Evolutionary conservation across 805 yeast species (phyloP).

Genomic region (Ascoidea rubescens): DNA sequence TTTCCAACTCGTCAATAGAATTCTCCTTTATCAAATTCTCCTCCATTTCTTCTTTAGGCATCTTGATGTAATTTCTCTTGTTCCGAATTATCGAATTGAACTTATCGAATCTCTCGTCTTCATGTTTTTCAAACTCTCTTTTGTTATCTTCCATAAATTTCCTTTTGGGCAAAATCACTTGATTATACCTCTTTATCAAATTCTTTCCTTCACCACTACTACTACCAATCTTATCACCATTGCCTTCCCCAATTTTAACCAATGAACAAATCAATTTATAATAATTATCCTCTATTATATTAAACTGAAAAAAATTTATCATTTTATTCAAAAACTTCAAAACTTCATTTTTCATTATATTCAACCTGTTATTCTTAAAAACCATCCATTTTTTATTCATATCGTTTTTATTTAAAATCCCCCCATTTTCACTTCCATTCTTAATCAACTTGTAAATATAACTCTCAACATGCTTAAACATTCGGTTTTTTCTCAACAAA

Average conservation of each 20-base stretch:
- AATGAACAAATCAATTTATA: constrained; percentile 12
- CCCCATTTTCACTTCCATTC: constrained; percentile 18
- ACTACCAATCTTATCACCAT: no score
- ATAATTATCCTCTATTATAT: constrained; percentile 29
- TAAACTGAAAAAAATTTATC: constrained; percentile 27
- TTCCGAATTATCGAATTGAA: not conserved
- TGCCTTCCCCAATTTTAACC: not conserved
- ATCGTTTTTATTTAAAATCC: constrained; percentile 19
- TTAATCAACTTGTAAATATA: constrained; percentile 16
- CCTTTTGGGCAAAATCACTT: not conserved
- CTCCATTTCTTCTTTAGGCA: not conserved
- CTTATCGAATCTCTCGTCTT: no score
- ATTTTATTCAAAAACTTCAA: constrained; percentile 27
- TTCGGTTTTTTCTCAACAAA: constrained; percentile 15
- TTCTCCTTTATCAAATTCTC: not conserved
- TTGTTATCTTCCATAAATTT: not conserved
- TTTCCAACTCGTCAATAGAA: not conserved
- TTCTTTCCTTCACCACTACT: no score
- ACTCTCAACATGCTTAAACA: constrained; percentile 13
- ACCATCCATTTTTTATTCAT: constrained; percentile 17
- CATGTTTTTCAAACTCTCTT: not conserved
- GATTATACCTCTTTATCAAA: no score
- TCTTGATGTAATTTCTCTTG: no score
- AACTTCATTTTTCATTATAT: constrained; percentile 24
- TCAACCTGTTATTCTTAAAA: constrained; percentile 17